These are phyloP conservation scores for Thermothielavioides terrestris DNA, from an alignment of 495 filamentous ascomycete species.

Conservation along the genomic window DNA sequence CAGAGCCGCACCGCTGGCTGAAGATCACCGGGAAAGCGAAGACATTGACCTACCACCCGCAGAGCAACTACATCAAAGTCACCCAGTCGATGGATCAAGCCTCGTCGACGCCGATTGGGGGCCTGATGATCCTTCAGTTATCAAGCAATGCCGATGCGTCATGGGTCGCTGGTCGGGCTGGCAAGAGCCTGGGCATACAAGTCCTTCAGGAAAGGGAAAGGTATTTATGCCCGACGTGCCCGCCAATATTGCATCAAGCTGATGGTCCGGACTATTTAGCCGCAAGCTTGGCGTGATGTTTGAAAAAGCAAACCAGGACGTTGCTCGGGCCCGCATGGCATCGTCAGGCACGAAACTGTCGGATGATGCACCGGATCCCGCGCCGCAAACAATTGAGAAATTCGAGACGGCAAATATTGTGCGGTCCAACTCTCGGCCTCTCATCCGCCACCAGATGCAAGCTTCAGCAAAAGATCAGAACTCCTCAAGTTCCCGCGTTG, in stretches of 20 bases:
- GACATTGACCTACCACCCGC: slow-evolving; percentile 1
- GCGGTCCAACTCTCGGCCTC: background rate
- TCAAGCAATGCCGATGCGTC: background rate
- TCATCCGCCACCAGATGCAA: slow-evolving; percentile 7
- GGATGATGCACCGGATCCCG: background rate
- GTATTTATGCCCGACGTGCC: background rate
- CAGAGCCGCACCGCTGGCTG: slow-evolving; percentile 13
- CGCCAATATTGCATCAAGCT: background rate
- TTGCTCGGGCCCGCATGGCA: background rate
- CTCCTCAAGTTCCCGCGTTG: background rate
- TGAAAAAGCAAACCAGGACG: background rate
- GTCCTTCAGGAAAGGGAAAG: background rate
- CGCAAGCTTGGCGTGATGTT: background rate
- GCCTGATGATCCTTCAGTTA: slow-evolving; percentile 7
- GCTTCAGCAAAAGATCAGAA: background rate
- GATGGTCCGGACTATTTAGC: background rate
- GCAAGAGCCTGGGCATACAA: background rate
- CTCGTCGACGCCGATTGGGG: background rate
- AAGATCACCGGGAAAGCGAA: slow-evolving; percentile 10
- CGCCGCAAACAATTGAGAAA: background rate
- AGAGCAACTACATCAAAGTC: slow-evolving; percentile 12
- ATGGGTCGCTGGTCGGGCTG: slow-evolving; percentile 6
- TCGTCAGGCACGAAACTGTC: background rate
- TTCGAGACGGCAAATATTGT: background rate
- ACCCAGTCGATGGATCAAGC: slow-evolving; percentile 7